Base-by-base conservation (phyloP, 139 green algal species). In the Micractinium sp. region DNA sequence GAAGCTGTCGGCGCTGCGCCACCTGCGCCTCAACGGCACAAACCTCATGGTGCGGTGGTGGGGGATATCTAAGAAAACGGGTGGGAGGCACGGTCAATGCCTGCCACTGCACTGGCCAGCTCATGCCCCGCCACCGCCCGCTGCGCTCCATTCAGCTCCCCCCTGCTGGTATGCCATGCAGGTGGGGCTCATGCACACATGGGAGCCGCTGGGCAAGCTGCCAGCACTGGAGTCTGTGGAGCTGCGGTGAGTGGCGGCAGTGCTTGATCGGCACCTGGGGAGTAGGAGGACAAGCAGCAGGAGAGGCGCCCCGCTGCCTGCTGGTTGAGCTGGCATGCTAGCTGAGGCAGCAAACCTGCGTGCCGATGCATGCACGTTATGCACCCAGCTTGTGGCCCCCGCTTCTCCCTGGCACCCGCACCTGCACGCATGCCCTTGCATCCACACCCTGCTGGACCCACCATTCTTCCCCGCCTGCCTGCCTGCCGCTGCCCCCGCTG, bases 131-230 rank as follows among this genome's bases (percentile, higher is more conserved):
- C 9, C 47, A 56, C 47, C 47, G 9, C 9, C 47, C 5, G 47
- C 47, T 56, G 63, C 63, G 63, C 9, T 2, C 20, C 63, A 71
- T 5, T 9, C 47, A 56, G 47, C 47, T n/a, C 63, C 12, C 20
- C 20, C 63, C 63, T 16, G 63, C 14, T 71, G 63, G 20, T 29
- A 5, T 27, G 63, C 63, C 63, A 2, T 27, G 22, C 63, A 71
- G 63, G 63, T 80, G n/a, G 74, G 74, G 33, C 33, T 80, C 13
- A 27, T 31, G 74, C 74, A 80, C 77, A 63, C 33, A 12, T 89
- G 85, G 85, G 74, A 75, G 74, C 31, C 77, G 31, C 77, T 90
- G 61, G 67, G 7, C 61, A 90, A 90, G 61, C 66, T 90, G 77
- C 86, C 86, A 1, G 9, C 25, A 12, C 78, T 90, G 19, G 77